Conservation (phyloP, 2,329 filamentous ascomycete genomes). For the Verticillium dahliae region DNA sequence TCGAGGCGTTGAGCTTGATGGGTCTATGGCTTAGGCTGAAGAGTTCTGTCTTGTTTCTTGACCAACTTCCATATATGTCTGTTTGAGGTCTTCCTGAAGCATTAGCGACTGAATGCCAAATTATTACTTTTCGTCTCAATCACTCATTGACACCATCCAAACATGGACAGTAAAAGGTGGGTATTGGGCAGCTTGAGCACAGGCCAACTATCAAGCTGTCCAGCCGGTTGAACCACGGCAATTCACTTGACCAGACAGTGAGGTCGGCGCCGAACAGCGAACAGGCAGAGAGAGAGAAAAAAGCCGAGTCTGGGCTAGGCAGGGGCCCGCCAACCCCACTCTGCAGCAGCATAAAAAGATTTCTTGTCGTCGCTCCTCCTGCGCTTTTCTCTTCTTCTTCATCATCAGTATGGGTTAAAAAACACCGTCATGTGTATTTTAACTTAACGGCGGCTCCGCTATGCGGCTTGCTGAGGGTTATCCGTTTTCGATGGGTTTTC, state of each 20-base stretch:
- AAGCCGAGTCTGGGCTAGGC: not conserved
- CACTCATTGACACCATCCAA: no score
- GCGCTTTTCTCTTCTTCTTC: constrained; percentile 22
- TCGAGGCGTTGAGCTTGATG: not conserved
- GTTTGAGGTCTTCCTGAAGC: no score
- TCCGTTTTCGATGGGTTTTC: constrained; percentile 39
- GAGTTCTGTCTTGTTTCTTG: no score
- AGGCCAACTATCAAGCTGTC: not conserved
- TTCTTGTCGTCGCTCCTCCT: constrained; percentile 6
- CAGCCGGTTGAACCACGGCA: not conserved
- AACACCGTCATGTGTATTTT: constrained; percentile 46
- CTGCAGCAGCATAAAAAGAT: constrained; percentile 2
- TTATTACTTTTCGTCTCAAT: no score
- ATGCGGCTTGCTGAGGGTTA: constrained; percentile 50
- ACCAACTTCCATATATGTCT: no score
- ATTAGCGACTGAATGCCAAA: no score
- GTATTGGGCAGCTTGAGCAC: not conserved
- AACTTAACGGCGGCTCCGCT: constrained; percentile 43
- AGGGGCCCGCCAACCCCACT: not conserved
- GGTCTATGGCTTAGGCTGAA: not conserved
- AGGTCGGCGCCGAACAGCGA: not conserved
- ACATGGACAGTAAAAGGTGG: no score
- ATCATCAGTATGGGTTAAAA: constrained; percentile 39
- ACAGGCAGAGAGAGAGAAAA: not conserved
- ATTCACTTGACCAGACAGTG: no score